Conservation (phyloP, 768 basidiomycete species). For the Cubamyces lactineus region DNA sequence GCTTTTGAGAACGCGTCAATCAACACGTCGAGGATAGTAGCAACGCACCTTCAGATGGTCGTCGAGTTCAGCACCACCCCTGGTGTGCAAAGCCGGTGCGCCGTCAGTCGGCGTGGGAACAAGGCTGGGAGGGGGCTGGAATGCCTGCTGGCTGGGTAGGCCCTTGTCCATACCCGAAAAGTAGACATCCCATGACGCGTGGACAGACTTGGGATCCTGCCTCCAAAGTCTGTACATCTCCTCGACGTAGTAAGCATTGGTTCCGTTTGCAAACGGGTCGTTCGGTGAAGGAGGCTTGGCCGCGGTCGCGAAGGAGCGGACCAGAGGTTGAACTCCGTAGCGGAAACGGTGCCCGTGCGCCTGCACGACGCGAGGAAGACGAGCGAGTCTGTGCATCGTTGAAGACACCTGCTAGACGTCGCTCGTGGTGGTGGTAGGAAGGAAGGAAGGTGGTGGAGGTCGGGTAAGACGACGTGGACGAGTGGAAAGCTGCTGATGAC, state of each 20-base stretch:
- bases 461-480: slow-evolving; percentile 17
- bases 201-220: slow-evolving; percentile 88
- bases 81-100: slow-evolving; percentile 25
- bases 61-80: slow-evolving; percentile 76
- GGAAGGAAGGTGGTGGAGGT: slow-evolving; percentile 9
- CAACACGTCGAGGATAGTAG: not conserved
- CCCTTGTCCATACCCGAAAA: slow-evolving; percentile 93
- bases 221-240: slow-evolving; percentile 96
- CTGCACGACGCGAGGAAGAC: slow-evolving; percentile 13
- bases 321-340: slow-evolving; percentile 43
- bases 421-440: slow-evolving; percentile 17
- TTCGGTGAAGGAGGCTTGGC: slow-evolving; percentile 67
- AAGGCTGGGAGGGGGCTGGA: slow-evolving; percentile 77
- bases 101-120: slow-evolving; percentile 63
- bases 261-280: slow-evolving; percentile 90
- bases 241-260: slow-evolving; percentile 94
- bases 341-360: slow-evolving; percentile 16
- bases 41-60: slow-evolving; percentile 88
- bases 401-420: slow-evolving; percentile 18
- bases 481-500: slow-evolving; percentile 22
- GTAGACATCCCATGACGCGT: slow-evolving; percentile 92
- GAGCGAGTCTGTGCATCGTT: slow-evolving; percentile 18
- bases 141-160: slow-evolving; percentile 75
- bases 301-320: slow-evolving; percentile 48
- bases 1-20: not conserved